Conservation (phyloP, 75 land plant genomes). For the Selaginella moellendorffii region DNA sequence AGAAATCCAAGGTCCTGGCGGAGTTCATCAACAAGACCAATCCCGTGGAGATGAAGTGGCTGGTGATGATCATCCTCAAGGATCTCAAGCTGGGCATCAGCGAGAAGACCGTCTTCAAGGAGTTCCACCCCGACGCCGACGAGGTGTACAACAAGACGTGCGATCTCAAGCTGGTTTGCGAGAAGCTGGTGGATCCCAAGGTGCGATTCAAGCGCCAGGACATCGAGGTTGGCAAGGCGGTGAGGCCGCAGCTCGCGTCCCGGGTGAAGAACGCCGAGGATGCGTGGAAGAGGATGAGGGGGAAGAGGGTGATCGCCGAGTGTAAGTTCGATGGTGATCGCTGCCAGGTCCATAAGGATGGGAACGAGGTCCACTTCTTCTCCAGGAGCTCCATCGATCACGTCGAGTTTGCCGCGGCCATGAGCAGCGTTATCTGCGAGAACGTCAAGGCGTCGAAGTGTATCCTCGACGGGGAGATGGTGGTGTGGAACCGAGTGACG, state of each 20-base stretch:
- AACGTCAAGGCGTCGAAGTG: slow-evolving; percentile 11
- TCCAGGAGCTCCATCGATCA: slow-evolving; percentile 12
- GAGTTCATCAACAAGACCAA: slow-evolving; percentile 14
- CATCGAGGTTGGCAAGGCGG: slow-evolving; percentile 18
- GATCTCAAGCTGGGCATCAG: slow-evolving; percentile 20
- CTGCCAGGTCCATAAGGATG: slow-evolving; percentile 27
- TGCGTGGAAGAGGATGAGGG: slow-evolving; percentile 23
- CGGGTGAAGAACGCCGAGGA: slow-evolving; percentile 17
- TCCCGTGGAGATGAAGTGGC: slow-evolving; percentile 20
- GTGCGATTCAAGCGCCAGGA: slow-evolving; percentile 17
- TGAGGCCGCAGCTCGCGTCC: slow-evolving; percentile 20
- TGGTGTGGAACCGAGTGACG: slow-evolving; percentile 21
- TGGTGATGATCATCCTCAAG: slow-evolving; percentile 15
- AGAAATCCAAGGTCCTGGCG: slow-evolving; percentile 10
- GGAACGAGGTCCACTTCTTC: slow-evolving; percentile 16
- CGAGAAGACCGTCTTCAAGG: slow-evolving; percentile 20
- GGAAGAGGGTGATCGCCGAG: slow-evolving; percentile 19
- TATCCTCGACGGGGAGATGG: slow-evolving; percentile 25
- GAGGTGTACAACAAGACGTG: slow-evolving; percentile 14
- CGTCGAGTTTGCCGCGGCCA: neutral
- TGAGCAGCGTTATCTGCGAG: neutral
- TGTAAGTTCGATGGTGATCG: slow-evolving; percentile 30
- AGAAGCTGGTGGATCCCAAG: slow-evolving; percentile 9
- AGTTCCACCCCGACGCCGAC: slow-evolving; percentile 21
- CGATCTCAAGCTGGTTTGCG: slow-evolving; percentile 17